Evolutionary conservation across 495 filamentous ascomycete genomes (phyloP), one percentile per base, ranked within the genome.

Genomic region (Podospora anserina): DNA sequence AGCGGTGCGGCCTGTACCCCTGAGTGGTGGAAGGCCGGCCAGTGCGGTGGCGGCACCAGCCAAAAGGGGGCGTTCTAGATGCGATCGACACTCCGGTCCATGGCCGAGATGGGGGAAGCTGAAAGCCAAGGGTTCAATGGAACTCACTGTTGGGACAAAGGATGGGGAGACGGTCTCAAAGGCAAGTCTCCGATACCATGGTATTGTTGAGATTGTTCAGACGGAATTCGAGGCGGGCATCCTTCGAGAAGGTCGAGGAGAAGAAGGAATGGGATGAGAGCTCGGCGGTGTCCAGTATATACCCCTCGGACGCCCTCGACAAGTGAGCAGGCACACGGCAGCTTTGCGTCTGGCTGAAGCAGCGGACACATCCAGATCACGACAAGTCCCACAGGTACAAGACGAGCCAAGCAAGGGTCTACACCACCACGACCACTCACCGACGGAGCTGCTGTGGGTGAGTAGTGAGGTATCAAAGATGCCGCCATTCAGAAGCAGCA

Each of bases 61-160:
- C 27, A 49, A 13, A 63, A 63, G n/a, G 32, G 3, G 20, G 0
- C 9, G 61, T 28, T 63, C 61, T 63, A 63, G 61, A 63, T 39
- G 61, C 20, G 61, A 63, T 63, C 61, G 61, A 63, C 61, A 32
- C 61, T 63, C 61, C 30, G 61, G 61, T 63, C 61, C 61, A 15
- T 63, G 27, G 34, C 61, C 61, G 32, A 63, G 55, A 58, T 58
- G n/a, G 55, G 55, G 55, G 55, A 26, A 23, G 55, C 55, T 20
- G 55, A 58, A 58, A 58, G 23, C 55, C 55, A 58, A 58, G 55
- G 55, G 55, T 58, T n/a, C 39, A 11, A 49, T 49, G 39, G 39
- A 15, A 58, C 55, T 58, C 18, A 58, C 55, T 26, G 55, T 58
- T 19, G 7, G 18, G 23, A 26, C n/a, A 58, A 58, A 26, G n/a